A percentile compares a stretch with the other conserved stretches of the same genome.
Conservation (phyloP, 2,329 filamentous ascomycete genomes). For the Colletotrichum sp. region DNA sequence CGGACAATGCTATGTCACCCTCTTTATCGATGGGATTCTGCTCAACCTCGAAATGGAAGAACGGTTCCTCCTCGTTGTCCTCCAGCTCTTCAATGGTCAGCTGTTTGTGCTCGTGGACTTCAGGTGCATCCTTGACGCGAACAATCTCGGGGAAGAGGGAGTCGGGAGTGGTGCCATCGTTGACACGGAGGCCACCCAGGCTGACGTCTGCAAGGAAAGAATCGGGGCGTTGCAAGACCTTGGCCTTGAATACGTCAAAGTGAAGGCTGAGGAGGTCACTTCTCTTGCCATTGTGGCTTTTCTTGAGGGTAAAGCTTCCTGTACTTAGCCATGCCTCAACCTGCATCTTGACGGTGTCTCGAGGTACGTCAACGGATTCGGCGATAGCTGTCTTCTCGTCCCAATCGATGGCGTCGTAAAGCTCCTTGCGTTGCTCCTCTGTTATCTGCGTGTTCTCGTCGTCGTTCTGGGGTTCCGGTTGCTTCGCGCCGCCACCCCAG, state of each 20-base stretch:
- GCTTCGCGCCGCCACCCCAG: slow-evolving; percentile 75
- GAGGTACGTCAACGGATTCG: slow-evolving; percentile 86
- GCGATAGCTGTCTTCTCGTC: slow-evolving; percentile 92
- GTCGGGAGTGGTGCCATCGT: slow-evolving; percentile 92
- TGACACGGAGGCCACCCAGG: slow-evolving; percentile 90
- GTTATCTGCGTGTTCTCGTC: slow-evolving; percentile 86
- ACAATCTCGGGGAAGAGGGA: slow-evolving; percentile 96
- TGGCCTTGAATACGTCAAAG: slow-evolving; percentile 94
- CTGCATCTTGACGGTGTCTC: slow-evolving; percentile 91
- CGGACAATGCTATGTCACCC: slow-evolving; percentile 87
- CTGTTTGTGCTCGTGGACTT: slow-evolving; percentile 48
- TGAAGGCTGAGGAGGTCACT: slow-evolving; percentile 88
- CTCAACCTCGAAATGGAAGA: slow-evolving; percentile 93
- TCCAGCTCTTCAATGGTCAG: slow-evolving; percentile 62
- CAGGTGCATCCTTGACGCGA: slow-evolving; percentile 85
- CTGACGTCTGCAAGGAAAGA: slow-evolving; percentile 89
- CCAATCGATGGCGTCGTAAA: slow-evolving; percentile 98
- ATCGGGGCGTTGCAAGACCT: slow-evolving; percentile 87
- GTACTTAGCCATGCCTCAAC: slow-evolving; percentile 92
- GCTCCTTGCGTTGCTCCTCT: slow-evolving; percentile 92
- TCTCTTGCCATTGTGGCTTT: slow-evolving; percentile 77
- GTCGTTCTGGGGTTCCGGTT: slow-evolving; percentile 60
- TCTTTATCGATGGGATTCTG: slow-evolving; percentile 93
- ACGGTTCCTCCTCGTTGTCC: slow-evolving; percentile 66
- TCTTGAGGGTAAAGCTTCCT: slow-evolving; percentile 92